A percentile compares a stretch with the other conserved stretches of the same genome.
These are phyloP conservation scores for Danielozyma ontarioensis DNA, from an alignment of 805 yeast genomes.

Conservation along the genomic window DNA sequence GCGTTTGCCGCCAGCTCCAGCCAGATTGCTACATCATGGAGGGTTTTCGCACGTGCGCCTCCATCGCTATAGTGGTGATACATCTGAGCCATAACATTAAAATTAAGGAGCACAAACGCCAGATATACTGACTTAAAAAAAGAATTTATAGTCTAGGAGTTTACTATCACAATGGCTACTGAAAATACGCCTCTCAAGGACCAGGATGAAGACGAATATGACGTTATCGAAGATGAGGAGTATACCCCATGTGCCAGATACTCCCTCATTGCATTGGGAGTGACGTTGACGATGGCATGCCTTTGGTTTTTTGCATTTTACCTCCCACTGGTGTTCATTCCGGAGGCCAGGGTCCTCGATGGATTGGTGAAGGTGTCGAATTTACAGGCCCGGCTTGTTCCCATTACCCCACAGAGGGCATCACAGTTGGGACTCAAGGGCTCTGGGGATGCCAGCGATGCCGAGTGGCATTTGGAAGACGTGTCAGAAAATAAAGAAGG, in stretches of 20 bases:
- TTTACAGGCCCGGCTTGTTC: slow-evolving; percentile 19
- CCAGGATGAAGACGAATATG: slow-evolving; percentile 11
- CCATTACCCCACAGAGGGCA: slow-evolving; percentile 14
- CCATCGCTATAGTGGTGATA: too few relatives aligned
- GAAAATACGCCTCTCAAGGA: slow-evolving; percentile 9
- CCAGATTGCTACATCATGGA: too few relatives aligned
- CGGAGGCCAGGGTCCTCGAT: slow-evolving; percentile 21
- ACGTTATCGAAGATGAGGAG: slow-evolving; percentile 11
- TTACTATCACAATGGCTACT: too few relatives aligned
- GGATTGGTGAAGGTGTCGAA: slow-evolving; percentile 21
- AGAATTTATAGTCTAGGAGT: too few relatives aligned
- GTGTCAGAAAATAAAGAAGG: slow-evolving; percentile 4
- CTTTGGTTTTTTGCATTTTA: slow-evolving; percentile 27
- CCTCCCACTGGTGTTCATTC: slow-evolving; percentile 32
- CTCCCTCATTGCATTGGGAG: slow-evolving; percentile 8
- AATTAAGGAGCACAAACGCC: too few relatives aligned
- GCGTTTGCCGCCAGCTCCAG: too few relatives aligned
- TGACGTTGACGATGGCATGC: slow-evolving; percentile 7
- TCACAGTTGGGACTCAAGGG: slow-evolving; percentile 10
- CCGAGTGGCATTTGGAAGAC: slow-evolving; percentile 1
- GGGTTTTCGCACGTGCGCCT: too few relatives aligned
- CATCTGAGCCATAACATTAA: too few relatives aligned
- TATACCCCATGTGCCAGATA: slow-evolving; percentile 9
- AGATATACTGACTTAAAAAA: too few relatives aligned
- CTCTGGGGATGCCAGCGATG: not conserved